Conservation (phyloP, 163 green algal species). For the Chloromonas sp. region DNA sequence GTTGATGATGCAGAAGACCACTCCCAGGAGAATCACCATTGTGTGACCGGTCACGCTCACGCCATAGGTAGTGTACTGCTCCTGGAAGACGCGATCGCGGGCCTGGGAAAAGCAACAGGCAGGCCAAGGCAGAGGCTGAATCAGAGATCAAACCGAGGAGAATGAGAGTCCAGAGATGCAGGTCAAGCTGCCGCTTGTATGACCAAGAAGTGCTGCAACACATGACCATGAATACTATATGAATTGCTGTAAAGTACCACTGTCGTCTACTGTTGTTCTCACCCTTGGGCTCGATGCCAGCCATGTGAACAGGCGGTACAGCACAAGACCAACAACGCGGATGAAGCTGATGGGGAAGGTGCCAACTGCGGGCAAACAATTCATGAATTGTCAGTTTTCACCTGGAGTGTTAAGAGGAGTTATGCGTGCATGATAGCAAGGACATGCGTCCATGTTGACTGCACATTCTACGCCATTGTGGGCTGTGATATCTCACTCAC, state of each 20-base stretch:
- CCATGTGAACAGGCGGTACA: conserved; percentile 46
- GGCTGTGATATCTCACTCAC: not conserved
- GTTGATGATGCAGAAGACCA: conserved; percentile 60
- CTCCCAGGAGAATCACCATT: conserved; percentile 64
- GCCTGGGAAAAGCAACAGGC: not conserved
- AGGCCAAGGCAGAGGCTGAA: not conserved
- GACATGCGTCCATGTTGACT: too few species aligned
- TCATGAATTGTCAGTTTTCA: too few species aligned
- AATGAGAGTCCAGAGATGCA: too few species aligned
- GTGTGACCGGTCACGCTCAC: conserved; percentile 35
- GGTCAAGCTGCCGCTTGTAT: too few species aligned
- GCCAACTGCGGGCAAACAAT: not conserved
- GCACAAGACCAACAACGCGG: conserved; percentile 39
- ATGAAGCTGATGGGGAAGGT: conserved; percentile 37
- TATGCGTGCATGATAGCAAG: too few species aligned
- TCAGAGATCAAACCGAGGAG: too few species aligned
- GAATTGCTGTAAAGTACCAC: too few species aligned
- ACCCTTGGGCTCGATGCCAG: conserved; percentile 50
- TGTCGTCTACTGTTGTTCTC: not conserved
- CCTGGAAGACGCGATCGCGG: conserved; percentile 38
- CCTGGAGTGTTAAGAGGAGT: too few species aligned
- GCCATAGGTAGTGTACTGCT: conserved; percentile 52
- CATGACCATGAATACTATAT: too few species aligned
- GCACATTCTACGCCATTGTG: not conserved
- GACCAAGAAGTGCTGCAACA: too few species aligned